Conservation (phyloP, 1,139 yeast genomes). For the Candida labiduridarum region DNA sequence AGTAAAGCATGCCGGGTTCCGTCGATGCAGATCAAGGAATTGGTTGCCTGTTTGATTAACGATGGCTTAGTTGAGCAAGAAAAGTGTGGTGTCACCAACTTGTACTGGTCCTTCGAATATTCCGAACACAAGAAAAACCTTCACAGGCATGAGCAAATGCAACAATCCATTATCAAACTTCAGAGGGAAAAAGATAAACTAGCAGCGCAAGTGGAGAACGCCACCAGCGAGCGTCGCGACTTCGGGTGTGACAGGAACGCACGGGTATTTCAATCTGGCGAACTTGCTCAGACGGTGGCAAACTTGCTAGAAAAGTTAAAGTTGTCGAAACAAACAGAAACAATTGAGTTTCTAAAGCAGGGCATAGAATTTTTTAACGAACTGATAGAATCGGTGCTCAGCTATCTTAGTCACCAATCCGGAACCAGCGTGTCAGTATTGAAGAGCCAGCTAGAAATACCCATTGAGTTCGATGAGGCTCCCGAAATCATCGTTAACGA, state of each 20-base stretch:
- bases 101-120: constrained; percentile 56
- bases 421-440: constrained; percentile 9
- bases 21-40: constrained; percentile 53
- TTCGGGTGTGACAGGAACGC: constrained; percentile 5
- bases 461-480: constrained; percentile 18
- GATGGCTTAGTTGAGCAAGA: constrained; percentile 49
- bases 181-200: constrained; percentile 9
- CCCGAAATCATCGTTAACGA: background rate
- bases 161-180: constrained; percentile 16
- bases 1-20: constrained; percentile 49
- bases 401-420: constrained; percentile 16
- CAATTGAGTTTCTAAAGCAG: constrained; percentile 4
- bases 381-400: constrained; percentile 16
- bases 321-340: constrained; percentile 5
- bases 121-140: constrained; percentile 25
- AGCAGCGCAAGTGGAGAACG: constrained; percentile 4
- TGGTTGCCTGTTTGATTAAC: constrained; percentile 47
- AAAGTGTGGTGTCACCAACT: constrained; percentile 55
- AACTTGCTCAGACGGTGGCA: constrained; percentile 1
- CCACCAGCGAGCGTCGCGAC: constrained; percentile 5
- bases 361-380: constrained; percentile 19
- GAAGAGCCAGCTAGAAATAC: constrained; percentile 18
- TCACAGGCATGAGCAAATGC: constrained; percentile 18
- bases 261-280: constrained; percentile 3
- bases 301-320: constrained; percentile 6